These are phyloP conservation scores for Martiniozyma asiatica DNA, from an alignment of 1,139 yeast genomes.

Conservation along the genomic window DNA sequence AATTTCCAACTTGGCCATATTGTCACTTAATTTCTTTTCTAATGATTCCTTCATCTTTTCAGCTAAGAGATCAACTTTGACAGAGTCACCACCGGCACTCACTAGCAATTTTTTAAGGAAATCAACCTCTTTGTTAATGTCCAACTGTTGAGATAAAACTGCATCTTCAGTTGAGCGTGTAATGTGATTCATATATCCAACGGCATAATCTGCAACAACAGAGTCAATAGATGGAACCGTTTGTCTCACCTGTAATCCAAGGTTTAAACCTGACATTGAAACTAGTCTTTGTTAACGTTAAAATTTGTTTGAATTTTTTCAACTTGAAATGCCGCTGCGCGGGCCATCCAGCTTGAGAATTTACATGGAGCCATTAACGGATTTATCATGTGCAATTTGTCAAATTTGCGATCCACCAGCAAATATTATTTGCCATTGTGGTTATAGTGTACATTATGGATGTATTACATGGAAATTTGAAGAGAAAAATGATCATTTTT, in stretches of 20 bases:
- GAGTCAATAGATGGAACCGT: slow-evolving; percentile 83
- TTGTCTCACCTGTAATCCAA: slow-evolving; percentile 67
- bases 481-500: too few species aligned
- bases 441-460: too few species aligned
- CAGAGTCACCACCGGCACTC: slow-evolving; percentile 69
- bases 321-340: too few species aligned
- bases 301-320: too few species aligned
- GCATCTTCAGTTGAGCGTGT: slow-evolving; percentile 68
- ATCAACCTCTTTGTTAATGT: slow-evolving; percentile 51
- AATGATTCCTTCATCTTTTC: slow-evolving; percentile 36
- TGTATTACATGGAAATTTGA: too few species aligned
- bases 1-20: slow-evolving; percentile 49
- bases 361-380: too few species aligned
- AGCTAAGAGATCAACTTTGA: slow-evolving; percentile 39
- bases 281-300: too few species aligned
- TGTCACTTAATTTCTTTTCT: slow-evolving; percentile 46
- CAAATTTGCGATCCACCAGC: too few species aligned
- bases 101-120: slow-evolving; percentile 53
- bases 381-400: too few species aligned
- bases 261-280: too few species aligned
- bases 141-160: slow-evolving; percentile 62
- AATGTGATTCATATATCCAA: slow-evolving; percentile 77
- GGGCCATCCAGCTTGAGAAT: too few species aligned
- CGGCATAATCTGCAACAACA: slow-evolving; percentile 84
- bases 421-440: too few species aligned